Base-by-base conservation (phyloP, 2,329 filamentous ascomycete genomes). In the Exophiala spinifera region DNA sequence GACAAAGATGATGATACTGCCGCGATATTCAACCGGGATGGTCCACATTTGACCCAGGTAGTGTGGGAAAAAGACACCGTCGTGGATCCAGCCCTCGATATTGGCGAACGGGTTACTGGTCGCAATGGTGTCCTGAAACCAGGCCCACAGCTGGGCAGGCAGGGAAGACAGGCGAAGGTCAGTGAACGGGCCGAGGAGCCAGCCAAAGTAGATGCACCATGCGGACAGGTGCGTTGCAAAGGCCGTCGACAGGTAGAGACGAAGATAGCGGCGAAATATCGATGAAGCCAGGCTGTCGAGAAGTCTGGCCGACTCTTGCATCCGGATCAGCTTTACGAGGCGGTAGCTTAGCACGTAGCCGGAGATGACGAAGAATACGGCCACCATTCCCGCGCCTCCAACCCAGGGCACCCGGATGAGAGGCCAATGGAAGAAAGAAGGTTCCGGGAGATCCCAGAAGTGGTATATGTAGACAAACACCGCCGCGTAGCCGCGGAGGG, bases 361-460 rank as follows among this genome's bases (percentile, higher is more conserved):
- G 7, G 74, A 77, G 25, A 78, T 71, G 43, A 78, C 70, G 61
- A 78, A 78, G 66, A 78, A 78, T 25, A 77, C 71, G 48, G 71
- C 69, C 17, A 77, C 74, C 51, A 60, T 59, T 13, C 55, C 61
- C 2, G 55, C n/a, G 1, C 59, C 62, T 25, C 56, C 36, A 3
- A 39, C 46, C 39, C 52, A 51, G n/a, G 61, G 37, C 59, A 74
- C 63, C 46, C 74, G 71, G 19, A 75, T 47, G 58, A 75, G 66
- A 19, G 4, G 73, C 71, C 3, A 74, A 46, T 34, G 43, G 40
- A 15, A 50, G 36, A 10, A 40, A 23, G 46, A 36, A 51, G 13
- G 33, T 44, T 45, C 28, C 23, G 21, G 53, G 48, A 17, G 43
- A 20, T 3, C 72, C 56, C 42, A 44, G 71, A 73, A 71, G 55